Evolutionary conservation across 2,329 filamentous ascomycete species (phyloP).

Genomic region (Aureobasidium sp.): DNA sequence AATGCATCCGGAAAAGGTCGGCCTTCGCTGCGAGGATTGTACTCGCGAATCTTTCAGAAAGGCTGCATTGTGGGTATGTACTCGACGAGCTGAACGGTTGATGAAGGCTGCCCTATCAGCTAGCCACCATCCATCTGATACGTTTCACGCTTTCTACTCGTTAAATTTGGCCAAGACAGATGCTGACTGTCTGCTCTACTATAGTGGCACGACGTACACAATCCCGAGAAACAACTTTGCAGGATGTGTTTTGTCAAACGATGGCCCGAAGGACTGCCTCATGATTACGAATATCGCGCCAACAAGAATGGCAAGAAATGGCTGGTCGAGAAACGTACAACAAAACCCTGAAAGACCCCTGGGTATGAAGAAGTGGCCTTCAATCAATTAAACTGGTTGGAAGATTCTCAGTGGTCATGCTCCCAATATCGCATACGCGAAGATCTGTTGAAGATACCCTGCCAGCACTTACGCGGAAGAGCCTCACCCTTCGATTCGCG

Average conservation of each 20-base stretch:
- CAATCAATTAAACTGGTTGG: neutral
- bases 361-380: neutral
- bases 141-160: too few relatives aligned
- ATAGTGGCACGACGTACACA: neutral
- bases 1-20: neutral
- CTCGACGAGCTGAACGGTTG: neutral
- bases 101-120: too few relatives aligned
- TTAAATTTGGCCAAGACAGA: neutral
- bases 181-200: neutral
- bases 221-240: neutral
- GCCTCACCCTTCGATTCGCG: too few relatives aligned
- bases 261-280: neutral
- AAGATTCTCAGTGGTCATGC: too few relatives aligned
- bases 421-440: too few relatives aligned
- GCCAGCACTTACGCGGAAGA: too few relatives aligned
- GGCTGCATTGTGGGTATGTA: neutral
- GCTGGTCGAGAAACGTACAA: neutral
- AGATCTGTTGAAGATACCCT: too few relatives aligned
- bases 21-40: neutral
- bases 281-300: neutral
- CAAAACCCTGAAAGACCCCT: neutral
- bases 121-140: too few relatives aligned
- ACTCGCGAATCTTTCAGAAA: neutral
- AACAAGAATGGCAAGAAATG: neutral
- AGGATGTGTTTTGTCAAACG: neutral